Percentiles rank a stretch among this genome's conserved stretches.
Evolutionary conservation across 1,139 yeast species (phyloP).

Genomic region (Zygoascus hellenicus): DNA sequence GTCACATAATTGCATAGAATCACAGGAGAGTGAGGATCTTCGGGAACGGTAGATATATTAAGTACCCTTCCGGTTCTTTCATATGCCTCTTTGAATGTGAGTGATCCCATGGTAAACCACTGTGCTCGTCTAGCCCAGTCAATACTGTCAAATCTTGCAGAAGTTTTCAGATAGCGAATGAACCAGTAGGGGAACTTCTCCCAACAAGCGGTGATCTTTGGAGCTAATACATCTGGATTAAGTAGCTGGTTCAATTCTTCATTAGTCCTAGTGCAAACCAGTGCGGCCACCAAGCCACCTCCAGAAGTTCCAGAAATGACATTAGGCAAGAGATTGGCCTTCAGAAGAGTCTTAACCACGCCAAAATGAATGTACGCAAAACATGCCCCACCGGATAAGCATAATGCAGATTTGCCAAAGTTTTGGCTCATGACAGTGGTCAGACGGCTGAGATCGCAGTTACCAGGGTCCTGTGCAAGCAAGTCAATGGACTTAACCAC

Average conservation of each 20-base stretch:
- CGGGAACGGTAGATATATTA: conserved; percentile 73
- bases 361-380: conserved; percentile 79
- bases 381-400: conserved; percentile 76
- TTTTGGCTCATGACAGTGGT: conserved; percentile 43
- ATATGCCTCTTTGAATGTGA: conserved; percentile 66
- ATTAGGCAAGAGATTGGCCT: conserved; percentile 58
- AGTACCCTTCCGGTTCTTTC: conserved; percentile 63
- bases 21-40: conserved; percentile 78
- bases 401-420: conserved; percentile 67
- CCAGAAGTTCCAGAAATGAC: conserved; percentile 78
- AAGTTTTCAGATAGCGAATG: conserved; percentile 61
- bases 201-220: conserved; percentile 65
- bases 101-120: conserved; percentile 69
- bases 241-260: conserved; percentile 55
- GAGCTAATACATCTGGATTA: conserved; percentile 54
- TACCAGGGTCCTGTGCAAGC: not conserved
- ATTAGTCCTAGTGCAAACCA: conserved; percentile 64
- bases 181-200: conserved; percentile 58
- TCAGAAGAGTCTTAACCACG: conserved; percentile 63
- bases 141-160: conserved; percentile 71
- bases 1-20: conserved; percentile 72
- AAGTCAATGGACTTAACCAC: conserved; percentile 32
- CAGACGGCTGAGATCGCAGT: conserved; percentile 42
- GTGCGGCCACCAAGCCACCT: conserved; percentile 74
- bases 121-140: conserved; percentile 66